Percentiles rank a stretch among this genome's conserved stretches.
phyloP scores from a whole-genome alignment of 805 yeast species.

The Suhomyces sp. region DNA sequence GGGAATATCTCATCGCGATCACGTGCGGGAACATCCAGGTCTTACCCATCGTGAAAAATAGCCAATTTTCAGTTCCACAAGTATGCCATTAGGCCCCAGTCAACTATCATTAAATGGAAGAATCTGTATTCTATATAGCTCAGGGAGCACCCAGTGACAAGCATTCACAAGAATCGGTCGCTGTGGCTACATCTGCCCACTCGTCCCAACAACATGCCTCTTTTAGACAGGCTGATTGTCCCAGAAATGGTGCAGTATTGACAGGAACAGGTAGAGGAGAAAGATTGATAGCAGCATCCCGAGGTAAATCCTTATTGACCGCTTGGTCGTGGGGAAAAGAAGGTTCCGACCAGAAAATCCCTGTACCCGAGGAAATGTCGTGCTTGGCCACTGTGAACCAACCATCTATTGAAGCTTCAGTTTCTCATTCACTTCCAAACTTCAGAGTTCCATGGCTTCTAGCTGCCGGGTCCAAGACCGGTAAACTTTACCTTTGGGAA shows the following conservation, averaged over 20 bases:
- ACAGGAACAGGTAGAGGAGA: constrained; percentile 50
- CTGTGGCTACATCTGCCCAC: constrained; percentile 43
- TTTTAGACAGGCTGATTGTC: constrained; percentile 53
- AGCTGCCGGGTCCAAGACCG: constrained; percentile 73
- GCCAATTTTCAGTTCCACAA: too few species aligned
- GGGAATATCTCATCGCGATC: too few species aligned
- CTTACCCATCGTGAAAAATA: too few species aligned
- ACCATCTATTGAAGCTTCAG: constrained; percentile 18
- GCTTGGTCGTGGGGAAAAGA: constrained; percentile 71
- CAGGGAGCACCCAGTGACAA: constrained; percentile 45
- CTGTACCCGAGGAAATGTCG: constrained; percentile 76
- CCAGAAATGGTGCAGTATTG: constrained; percentile 44
- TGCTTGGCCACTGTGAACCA: constrained; percentile 51
- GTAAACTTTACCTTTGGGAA: constrained; percentile 85
- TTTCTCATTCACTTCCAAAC: constrained; percentile 29
- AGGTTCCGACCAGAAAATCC: constrained; percentile 74
- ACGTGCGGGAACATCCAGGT: too few species aligned
- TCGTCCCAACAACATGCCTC: constrained; percentile 48
- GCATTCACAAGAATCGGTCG: constrained; percentile 43
- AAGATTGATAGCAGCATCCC: constrained; percentile 61
- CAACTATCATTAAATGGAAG: too few species aligned
- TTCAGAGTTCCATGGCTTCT: constrained; percentile 62
- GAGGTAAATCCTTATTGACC: constrained; percentile 71
- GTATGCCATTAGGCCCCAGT: too few species aligned
- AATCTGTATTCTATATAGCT: constrained; percentile 47